A percentile compares a stretch with the other conserved stretches of the same genome.
Evolutionary conservation across 148 eudicot genomes (phyloP).

Genomic region (Persicaria tinctoria): DNA sequence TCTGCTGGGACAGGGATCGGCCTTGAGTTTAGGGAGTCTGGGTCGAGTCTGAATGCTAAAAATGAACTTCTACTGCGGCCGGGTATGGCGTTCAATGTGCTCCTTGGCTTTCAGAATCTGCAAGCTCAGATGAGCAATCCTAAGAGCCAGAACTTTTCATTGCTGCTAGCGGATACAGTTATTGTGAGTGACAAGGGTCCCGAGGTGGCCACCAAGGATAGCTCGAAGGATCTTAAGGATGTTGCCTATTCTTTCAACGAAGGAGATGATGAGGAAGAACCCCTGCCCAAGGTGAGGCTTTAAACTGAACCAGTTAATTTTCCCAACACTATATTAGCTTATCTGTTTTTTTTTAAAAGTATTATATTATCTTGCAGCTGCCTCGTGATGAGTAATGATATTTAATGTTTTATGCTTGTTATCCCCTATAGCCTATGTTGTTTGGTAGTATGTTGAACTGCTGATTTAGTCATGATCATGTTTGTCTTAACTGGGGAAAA

Average conservation of each 20-base stretch:
- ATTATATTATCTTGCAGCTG: not conserved
- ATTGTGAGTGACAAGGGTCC: constrained; percentile 40
- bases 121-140: constrained; percentile 44
- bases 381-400: not conserved
- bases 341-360: not conserved
- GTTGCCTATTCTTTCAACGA: constrained; percentile 84
- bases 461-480: not conserved
- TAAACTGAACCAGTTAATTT: not conserved
- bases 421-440: not conserved
- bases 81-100: constrained; percentile 80
- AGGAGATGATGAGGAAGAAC: constrained; percentile 53
- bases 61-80: constrained; percentile 59
- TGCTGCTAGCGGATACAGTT: constrained; percentile 81
- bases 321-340: not conserved
- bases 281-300: constrained; percentile 29
- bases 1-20: constrained; percentile 94
- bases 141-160: constrained; percentile 59
- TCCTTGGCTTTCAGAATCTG: constrained; percentile 80
- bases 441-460: not conserved
- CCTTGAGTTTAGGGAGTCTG: constrained; percentile 86
- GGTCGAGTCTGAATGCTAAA: constrained; percentile 57
- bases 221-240: constrained; percentile 76
- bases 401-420: not conserved
- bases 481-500: no score
- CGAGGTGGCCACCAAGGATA: constrained; percentile 39